phyloP scores from a whole-genome alignment of 2,329 filamentous ascomycete genomes.

The Ustulina deusta region DNA sequence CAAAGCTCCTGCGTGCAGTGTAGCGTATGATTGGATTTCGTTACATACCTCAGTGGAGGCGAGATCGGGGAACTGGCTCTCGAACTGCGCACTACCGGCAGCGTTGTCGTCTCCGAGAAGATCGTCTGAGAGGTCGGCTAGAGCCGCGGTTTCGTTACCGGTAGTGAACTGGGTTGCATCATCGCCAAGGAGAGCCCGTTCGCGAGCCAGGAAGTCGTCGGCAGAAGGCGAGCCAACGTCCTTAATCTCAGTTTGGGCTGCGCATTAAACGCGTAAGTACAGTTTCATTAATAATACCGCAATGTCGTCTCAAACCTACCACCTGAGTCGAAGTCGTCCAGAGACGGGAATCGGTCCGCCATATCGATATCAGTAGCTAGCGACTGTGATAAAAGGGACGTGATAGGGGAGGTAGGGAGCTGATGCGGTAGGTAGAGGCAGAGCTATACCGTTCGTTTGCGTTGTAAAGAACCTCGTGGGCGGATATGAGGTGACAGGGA shows the following conservation, averaged over 20 bases:
- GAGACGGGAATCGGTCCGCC: constrained; percentile 82
- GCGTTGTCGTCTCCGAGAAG: constrained; percentile 73
- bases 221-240: constrained; percentile 69
- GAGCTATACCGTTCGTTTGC: background rate
- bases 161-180: constrained; percentile 92
- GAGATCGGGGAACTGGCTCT: constrained; percentile 91
- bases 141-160: constrained; percentile 75
- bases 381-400: constrained; percentile 5
- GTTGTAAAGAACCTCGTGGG: background rate
- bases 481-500: background rate
- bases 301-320: constrained; percentile 57
- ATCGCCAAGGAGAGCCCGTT: constrained; percentile 90
- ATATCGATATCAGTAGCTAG: constrained; percentile 67
- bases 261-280: constrained; percentile 21
- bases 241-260: constrained; percentile 77
- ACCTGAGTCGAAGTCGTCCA: constrained; percentile 80
- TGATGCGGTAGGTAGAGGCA: background rate
- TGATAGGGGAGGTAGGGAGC: constrained; percentile 7
- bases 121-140: constrained; percentile 75
- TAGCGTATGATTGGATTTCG: background rate
- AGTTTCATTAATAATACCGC: background rate
- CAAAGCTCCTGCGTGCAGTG: background rate
- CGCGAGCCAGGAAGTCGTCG: constrained; percentile 90
- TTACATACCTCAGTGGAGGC: constrained; percentile 73
- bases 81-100: constrained; percentile 69